Evolutionary conservation across 129 eudicot genomes (phyloP), one percentile per base, ranked within the genome.

Genomic region (Tagetes erecta): DNA sequence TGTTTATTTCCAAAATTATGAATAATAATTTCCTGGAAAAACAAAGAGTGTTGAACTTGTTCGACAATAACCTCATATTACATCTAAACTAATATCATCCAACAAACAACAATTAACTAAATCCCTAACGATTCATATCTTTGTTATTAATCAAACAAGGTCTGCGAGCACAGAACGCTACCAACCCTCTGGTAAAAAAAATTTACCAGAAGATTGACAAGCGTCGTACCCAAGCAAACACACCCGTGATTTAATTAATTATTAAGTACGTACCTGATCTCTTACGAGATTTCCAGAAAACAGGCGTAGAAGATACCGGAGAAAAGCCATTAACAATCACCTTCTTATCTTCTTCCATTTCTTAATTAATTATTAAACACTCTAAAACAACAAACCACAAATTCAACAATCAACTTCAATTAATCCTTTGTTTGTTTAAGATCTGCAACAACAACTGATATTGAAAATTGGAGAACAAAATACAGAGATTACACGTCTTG

Each of bases 221-320:
- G 27, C 27, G 27, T 20, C 27, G 27, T 20, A 20, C 27, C 27
- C 27, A 20, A 20, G 27, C 27, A 20, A 20, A 20, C 27, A 20
- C 27, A 20, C 27, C 27, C 27, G 27, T 20, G 27, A 20, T 20
- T 20, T 20, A 20, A 20, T 20, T 20, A 20, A 20, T 20, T 60
- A 6, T 55, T 53, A 47, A 9, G 13, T 47, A 47, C 14, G n/a
- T 10, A 86, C 95, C 95, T 82, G 88, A 78, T 78, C 96, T 84
- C 83, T 73, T 86, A 31, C 98, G 86, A 33, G 98, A 89, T 70
- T 89, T 87, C 98, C 96, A 92, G 69, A 89, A 84, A 46, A 84
- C 89, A 31, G 90, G 89, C 66, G 98, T 71, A 51, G 98, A 80
- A 80, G 91, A 74, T 3, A 83, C 78, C n/a, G 89, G 88, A 42